These are phyloP conservation scores for Ceratorhiza oryzae-sativae DNA, from an alignment of 1,284 basidiomycete genomes.

Conservation along the genomic window DNA sequence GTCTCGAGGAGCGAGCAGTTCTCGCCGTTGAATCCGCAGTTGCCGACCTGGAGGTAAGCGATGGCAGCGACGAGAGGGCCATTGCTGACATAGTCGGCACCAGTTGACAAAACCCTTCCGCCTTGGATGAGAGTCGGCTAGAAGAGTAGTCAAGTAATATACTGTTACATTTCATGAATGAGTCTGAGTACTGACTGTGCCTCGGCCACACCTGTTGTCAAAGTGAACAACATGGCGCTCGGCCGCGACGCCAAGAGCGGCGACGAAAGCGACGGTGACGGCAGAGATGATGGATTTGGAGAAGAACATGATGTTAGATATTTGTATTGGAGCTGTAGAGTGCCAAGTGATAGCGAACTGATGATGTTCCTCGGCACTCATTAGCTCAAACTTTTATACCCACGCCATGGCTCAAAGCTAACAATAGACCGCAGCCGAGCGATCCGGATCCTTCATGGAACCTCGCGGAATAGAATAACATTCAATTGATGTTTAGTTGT, in stretches of 20 bases:
- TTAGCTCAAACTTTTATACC: neutral
- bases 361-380: neutral
- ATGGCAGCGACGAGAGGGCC: constrained; percentile 54
- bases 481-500: neutral
- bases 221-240: constrained; percentile 48
- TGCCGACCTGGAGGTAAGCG: constrained; percentile 55
- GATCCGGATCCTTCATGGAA: neutral
- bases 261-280: constrained; percentile 6
- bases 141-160: neutral
- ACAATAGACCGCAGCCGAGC: neutral
- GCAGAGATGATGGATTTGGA: constrained; percentile 8
- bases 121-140: constrained; percentile 48
- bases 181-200: constrained; percentile 46
- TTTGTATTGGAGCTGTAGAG: neutral
- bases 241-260: constrained; percentile 37
- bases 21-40: constrained; percentile 56
- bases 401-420: neutral
- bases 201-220: constrained; percentile 51
- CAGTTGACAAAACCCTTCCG: constrained; percentile 46
- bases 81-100: constrained; percentile 49
- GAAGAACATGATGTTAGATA: neutral
- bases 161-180: neutral
- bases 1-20: constrained; percentile 57
- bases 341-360: neutral
- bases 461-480: neutral